Evolutionary conservation across 2,329 filamentous ascomycete genomes (phyloP), one percentile per base, ranked within the genome.

Genomic region (Calonectria crousiana): DNA sequence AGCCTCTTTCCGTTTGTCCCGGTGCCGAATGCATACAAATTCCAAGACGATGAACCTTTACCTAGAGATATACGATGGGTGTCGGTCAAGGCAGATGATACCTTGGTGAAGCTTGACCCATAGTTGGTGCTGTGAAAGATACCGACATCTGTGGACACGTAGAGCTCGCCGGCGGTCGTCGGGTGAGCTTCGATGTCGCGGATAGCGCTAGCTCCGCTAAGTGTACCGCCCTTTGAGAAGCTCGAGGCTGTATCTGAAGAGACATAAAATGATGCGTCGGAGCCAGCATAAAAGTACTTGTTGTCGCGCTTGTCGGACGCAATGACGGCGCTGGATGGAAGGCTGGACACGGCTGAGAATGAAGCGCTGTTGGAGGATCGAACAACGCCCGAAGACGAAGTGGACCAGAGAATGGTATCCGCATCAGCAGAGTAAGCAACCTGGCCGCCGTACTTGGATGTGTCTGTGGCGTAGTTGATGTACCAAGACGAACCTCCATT

Each of bases 131-230:
- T 90, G 76, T 87, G 87, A 83, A 89, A 91, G 62, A 92, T 81
- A 8, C 90, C 90, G 0, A 78, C 82, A 68, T 91, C 85, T 0
- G 90, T 91, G 1, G 90, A 90, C 2, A 90, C 89, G 82, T 88
- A 90, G 62, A 94, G 87, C 62, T 92, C 90, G 16, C 93, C 92
- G 0, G 90, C 89, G 14, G 86, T 85, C 8, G 88, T 86, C 0
- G 92, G 91, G 75, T 92, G 87, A 0, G 86, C 86, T 20, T 89
- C 89, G 13, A 94, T 86, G 41, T 88, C 87, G 49, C 91, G 91
- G 71, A 93, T 84, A 23, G 84, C 80, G 2, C 82, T 85, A 4
- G 84, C 86, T n/a, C 83, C 83, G 4, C 81, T 83, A 0, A 89
- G 80, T 0, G 84, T 78, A 0, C 84, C 83, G 0, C 76, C 82